Evolutionary conservation across 345 rosid genomes (phyloP).

Genomic region (Salix suchowensis): DNA sequence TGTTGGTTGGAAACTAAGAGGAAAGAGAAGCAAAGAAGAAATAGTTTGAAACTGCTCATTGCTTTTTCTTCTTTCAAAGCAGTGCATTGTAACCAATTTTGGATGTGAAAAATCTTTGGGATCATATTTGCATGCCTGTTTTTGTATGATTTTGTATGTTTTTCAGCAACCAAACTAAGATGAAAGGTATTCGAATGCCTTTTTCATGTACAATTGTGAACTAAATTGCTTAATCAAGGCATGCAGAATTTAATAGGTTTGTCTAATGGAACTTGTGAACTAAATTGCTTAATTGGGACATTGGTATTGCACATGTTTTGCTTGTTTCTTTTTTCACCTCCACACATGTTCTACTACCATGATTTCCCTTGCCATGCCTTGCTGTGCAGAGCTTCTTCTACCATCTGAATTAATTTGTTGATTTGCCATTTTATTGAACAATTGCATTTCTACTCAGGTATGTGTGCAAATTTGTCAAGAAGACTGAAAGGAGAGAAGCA

Average conservation of each 20-base stretch:
- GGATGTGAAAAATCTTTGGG: too few species aligned
- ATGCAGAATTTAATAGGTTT: background rate
- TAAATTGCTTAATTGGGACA: background rate
- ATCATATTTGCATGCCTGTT: too few species aligned
- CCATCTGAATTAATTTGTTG: background rate
- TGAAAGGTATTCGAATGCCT: too few species aligned
- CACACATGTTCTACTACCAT: background rate
- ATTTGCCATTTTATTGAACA: background rate
- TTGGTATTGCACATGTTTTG: background rate
- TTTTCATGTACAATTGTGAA: background rate
- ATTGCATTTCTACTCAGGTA: slow-evolving; percentile 31
- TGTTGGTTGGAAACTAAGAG: background rate
- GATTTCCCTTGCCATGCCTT: background rate
- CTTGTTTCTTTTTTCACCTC: background rate
- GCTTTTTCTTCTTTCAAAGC: background rate
- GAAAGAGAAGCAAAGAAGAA: background rate
- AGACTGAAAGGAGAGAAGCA: slow-evolving; percentile 37
- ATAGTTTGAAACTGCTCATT: background rate
- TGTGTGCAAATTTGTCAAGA: slow-evolving; percentile 53
- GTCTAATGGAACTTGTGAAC: background rate
- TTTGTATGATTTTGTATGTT: too few species aligned
- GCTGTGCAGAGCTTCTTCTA: background rate
- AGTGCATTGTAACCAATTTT: too few species aligned
- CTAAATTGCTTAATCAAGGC: background rate
- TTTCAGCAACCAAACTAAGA: too few species aligned